phyloP scores from a whole-genome alignment of 2,329 filamentous ascomycete species.

The Calonectria henricotiae region DNA sequence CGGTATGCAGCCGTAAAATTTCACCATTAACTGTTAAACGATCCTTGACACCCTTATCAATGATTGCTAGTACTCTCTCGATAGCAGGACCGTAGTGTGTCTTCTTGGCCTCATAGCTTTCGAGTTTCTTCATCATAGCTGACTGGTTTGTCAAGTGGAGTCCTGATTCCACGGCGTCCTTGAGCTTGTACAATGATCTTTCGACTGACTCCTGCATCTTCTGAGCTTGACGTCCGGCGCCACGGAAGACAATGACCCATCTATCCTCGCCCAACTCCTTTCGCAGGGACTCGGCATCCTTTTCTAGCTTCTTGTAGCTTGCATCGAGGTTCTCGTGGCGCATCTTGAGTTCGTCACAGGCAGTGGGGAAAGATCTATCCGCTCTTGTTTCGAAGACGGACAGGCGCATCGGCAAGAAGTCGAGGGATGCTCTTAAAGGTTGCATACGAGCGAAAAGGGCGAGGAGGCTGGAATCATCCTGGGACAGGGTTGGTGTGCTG shows the following conservation, averaged over 20 bases:
- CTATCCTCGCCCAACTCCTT: constrained; percentile 95
- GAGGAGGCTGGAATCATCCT: constrained; percentile 90
- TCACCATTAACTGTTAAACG: constrained; percentile 97
- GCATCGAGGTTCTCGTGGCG: constrained; percentile 82
- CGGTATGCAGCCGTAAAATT: constrained; percentile 87
- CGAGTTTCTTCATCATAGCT: constrained; percentile 84
- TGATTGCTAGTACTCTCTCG: constrained; percentile 90
- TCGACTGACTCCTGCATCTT: constrained; percentile 98
- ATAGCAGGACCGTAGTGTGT: constrained; percentile 95
- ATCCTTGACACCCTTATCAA: constrained; percentile 95
- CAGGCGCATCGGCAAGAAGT: constrained; percentile 95
- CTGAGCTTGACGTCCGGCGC: constrained; percentile 90
- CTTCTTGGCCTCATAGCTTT: constrained; percentile 96
- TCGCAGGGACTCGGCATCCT: constrained; percentile 89
- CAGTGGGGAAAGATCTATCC: constrained; percentile 86
- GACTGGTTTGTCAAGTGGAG: constrained; percentile 82
- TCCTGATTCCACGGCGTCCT: constrained; percentile 83
- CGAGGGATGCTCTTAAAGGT: constrained; percentile 90
- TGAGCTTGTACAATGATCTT: constrained; percentile 86
- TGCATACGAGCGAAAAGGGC: constrained; percentile 97
- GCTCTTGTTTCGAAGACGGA: constrained; percentile 89
- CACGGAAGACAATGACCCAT: constrained; percentile 96
- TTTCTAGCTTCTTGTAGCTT: constrained; percentile 90
- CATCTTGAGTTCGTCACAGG: constrained; percentile 89
- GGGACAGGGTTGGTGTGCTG: constrained; percentile 69